Evolutionary conservation across 441 rosid genomes (phyloP).

Genomic region (Gossypium schwendimanii): DNA sequence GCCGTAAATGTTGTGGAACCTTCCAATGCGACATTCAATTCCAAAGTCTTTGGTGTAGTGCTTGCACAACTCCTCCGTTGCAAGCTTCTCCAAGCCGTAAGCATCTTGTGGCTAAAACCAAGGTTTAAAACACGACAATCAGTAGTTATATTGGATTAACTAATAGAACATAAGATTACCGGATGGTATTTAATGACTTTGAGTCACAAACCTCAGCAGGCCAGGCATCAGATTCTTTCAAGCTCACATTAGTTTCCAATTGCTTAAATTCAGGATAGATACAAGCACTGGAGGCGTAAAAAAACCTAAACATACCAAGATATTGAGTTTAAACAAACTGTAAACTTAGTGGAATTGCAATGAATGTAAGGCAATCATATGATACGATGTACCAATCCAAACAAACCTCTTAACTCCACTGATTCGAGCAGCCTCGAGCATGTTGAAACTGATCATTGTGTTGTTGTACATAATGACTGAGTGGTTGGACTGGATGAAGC

Average conservation of each 20-base stretch:
- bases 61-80: slow-evolving; percentile 93
- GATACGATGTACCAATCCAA: not conserved
- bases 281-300: slow-evolving; percentile 97
- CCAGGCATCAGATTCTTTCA: slow-evolving; percentile 98
- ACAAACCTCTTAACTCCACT: slow-evolving; percentile 71
- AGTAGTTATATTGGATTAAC: slow-evolving; percentile 5
- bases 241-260: slow-evolving; percentile 89
- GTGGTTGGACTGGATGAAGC: slow-evolving; percentile 95
- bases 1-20: slow-evolving; percentile 96
- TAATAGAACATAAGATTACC: not conserved
- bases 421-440: slow-evolving; percentile 91
- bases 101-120: slow-evolving; percentile 93
- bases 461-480: slow-evolving; percentile 95
- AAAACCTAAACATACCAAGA: slow-evolving; percentile 44
- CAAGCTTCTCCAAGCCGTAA: slow-evolving; percentile 96
- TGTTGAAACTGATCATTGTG: slow-evolving; percentile 95
- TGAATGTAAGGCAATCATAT: not conserved
- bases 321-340: not conserved
- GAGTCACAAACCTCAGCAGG: slow-evolving; percentile 74
- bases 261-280: slow-evolving; percentile 96
- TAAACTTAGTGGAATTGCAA: not conserved
- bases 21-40: slow-evolving; percentile 83
- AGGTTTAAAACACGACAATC: not conserved
- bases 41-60: slow-evolving; percentile 93
- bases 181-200: not conserved